Evolutionary conservation across 345 rosid species (phyloP).

Genomic region (Eucalyptus cladocalyx): DNA sequence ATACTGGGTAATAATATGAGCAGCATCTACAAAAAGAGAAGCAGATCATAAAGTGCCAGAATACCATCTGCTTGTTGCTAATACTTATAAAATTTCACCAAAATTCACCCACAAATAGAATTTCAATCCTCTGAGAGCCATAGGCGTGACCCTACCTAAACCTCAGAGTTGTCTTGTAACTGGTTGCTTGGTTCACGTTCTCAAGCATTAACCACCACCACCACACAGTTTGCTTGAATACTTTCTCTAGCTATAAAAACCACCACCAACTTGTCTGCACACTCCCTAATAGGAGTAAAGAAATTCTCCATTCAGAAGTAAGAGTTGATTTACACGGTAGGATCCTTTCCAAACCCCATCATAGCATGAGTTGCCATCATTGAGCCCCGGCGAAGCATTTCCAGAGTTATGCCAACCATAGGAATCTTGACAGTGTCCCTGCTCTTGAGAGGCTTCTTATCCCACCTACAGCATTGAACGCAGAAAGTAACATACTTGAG

Average conservation of each 20-base stretch:
- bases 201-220: not conserved
- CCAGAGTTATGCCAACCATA: constrained; percentile 43
- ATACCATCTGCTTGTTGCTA: not conserved
- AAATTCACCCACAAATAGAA: not conserved
- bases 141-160: not conserved
- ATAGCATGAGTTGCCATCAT: constrained; percentile 85
- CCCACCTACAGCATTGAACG: constrained; percentile 41
- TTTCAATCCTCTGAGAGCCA: not conserved
- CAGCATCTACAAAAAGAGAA: not conserved
- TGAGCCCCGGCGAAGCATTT: constrained; percentile 58
- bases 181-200: not conserved
- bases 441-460: constrained; percentile 69
- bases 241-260: not conserved
- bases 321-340: not conserved
- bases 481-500: not conserved
- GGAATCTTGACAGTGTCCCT: constrained; percentile 49
- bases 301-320: not conserved
- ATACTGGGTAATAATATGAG: not conserved
- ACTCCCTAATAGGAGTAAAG: not conserved
- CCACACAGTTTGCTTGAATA: not conserved
- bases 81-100: not conserved
- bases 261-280: not conserved
- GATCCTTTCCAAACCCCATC: constrained; percentile 92
- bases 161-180: not conserved
- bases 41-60: not conserved